Evolutionary conservation across 768 basidiomycete species (phyloP).

Genomic region (Gelatoporia subvermispora): DNA sequence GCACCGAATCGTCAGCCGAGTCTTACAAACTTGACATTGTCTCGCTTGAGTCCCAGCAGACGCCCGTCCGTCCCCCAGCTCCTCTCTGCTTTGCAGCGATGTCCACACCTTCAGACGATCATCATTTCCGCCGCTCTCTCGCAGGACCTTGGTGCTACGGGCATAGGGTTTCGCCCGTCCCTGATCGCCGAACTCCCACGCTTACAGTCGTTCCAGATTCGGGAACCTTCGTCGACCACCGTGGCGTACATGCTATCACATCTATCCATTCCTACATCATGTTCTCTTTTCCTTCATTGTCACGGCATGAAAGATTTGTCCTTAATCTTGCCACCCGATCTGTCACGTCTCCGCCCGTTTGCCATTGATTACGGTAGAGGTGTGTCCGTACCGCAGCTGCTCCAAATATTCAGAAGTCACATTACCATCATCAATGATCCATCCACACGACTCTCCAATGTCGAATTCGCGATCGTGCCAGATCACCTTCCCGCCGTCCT

Average conservation of each 20-base stretch:
- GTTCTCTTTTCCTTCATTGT: neutral
- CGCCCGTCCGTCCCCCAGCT: neutral
- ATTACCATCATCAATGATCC: neutral
- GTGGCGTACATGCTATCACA: neutral
- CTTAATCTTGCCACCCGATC: neutral
- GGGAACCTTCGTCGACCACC: neutral
- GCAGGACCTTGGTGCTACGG: neutral
- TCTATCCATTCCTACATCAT: neutral
- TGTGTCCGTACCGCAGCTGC: neutral
- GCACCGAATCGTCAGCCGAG: neutral
- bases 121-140: neutral
- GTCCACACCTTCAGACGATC: neutral
- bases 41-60: neutral
- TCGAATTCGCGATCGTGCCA: neutral
- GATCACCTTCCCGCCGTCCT: neutral
- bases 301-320: slow-evolving; percentile 1
- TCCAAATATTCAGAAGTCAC: neutral
- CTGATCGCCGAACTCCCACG: neutral
- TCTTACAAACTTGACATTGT: neutral
- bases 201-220: neutral
- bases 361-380: no score
- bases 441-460: neutral
- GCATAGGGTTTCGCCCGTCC: no score
- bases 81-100: neutral
- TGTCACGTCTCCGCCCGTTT: neutral